Evolutionary conservation across 805 yeast genomes (phyloP).

Genomic region (Saturnispora galanensis): DNA sequence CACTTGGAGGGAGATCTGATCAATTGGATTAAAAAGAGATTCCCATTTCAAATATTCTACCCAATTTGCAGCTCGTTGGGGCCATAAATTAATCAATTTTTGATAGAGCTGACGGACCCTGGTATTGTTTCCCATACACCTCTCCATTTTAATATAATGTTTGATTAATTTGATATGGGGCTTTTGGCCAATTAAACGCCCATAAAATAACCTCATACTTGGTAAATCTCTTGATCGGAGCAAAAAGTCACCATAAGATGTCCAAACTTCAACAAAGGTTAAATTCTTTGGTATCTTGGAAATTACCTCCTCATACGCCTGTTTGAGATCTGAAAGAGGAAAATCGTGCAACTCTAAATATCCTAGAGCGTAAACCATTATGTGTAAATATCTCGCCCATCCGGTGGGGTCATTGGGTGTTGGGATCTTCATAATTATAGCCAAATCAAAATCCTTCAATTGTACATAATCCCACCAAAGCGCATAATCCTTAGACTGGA

Average conservation of each 20-base stretch:
- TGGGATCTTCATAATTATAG: constrained; percentile 25
- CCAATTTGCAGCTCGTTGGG: constrained; percentile 40
- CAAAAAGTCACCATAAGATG: constrained; percentile 59
- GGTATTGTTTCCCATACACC: constrained; percentile 64
- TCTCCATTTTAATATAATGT: constrained; percentile 61
- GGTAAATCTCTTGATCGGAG: constrained; percentile 46
- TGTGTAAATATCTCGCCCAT: constrained; percentile 52
- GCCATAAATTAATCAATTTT: constrained; percentile 45
- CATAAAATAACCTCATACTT: constrained; percentile 58
- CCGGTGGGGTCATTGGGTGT: constrained; percentile 18
- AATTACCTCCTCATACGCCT: constrained; percentile 41
- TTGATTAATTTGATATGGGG: constrained; percentile 51
- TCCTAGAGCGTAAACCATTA: constrained; percentile 52
- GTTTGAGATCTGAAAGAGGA: constrained; percentile 28
- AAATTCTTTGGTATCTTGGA: constrained; percentile 44
- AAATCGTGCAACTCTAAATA: constrained; percentile 48
- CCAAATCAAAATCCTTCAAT: constrained; percentile 23
- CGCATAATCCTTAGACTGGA: constrained; percentile 54
- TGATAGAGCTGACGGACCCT: constrained; percentile 67
- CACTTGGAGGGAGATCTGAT: background rate
- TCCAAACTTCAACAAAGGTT: constrained; percentile 71
- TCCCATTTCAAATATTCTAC: constrained; percentile 42
- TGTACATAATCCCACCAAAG: constrained; percentile 74
- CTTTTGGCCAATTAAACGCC: constrained; percentile 58
- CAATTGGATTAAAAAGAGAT: background rate